Conservation (phyloP, 441 rosid species). For the Adansonia madagascariensis region DNA sequence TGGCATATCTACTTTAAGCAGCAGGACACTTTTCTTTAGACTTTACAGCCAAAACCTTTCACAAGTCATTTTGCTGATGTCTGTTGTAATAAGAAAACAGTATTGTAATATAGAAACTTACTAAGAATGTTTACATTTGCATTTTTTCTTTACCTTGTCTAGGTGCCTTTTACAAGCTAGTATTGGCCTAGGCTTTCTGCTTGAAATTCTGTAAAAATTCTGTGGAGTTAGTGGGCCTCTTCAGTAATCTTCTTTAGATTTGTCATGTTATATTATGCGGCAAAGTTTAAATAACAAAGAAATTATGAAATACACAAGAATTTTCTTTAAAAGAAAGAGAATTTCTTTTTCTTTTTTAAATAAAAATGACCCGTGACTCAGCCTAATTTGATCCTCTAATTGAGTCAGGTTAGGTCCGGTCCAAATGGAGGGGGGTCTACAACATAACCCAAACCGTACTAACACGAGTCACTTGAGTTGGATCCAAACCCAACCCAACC, state of each 20-base stretch:
- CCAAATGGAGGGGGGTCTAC: no score
- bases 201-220: neutral
- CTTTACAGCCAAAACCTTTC: neutral
- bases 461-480: no score
- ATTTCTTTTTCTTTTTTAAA: no score
- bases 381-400: neutral
- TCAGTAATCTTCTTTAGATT: neutral
- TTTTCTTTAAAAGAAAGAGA: neutral
- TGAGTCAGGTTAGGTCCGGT: no score
- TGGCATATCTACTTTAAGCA: neutral
- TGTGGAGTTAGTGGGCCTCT: neutral
- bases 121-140: neutral
- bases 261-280: neutral
- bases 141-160: neutral
- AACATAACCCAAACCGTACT: no score
- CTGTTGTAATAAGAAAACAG: neutral
- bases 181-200: neutral
- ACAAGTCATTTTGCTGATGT: neutral
- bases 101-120: neutral
- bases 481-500: no score
- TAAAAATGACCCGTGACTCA: neutral
- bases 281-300: neutral
- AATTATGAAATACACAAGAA: neutral
- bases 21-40: neutral
- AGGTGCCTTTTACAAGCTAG: neutral